These are phyloP conservation scores for Apiospora pterosperma DNA, from an alignment of 2,329 filamentous ascomycete genomes.

Conservation along the genomic window DNA sequence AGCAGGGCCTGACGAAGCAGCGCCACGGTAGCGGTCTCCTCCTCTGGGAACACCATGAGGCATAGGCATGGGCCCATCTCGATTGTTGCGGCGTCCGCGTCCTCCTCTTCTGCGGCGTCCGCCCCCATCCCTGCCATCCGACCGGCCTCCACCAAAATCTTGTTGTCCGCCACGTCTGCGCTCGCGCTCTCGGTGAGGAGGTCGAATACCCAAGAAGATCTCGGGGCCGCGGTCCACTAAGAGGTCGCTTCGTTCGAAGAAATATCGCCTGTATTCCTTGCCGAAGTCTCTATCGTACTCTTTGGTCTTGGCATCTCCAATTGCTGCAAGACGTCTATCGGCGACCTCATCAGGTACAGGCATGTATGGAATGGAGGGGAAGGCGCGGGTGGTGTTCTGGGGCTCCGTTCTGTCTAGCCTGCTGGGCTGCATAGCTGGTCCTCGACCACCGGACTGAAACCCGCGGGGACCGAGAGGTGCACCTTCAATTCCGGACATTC, in stretches of 20 bases:
- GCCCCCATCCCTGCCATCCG: not conserved
- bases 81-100: slow-evolving; percentile 23
- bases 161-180: slow-evolving; percentile 27
- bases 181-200: slow-evolving; percentile 50
- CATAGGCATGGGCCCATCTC: slow-evolving; percentile 22
- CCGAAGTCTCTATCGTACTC: slow-evolving; percentile 39
- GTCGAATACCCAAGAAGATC: slow-evolving; percentile 62
- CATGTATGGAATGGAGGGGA: slow-evolving; percentile 41
- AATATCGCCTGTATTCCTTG: slow-evolving; percentile 64
- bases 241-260: slow-evolving; percentile 62
- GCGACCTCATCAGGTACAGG: slow-evolving; percentile 65
- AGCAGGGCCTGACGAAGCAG: slow-evolving; percentile 13
- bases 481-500: slow-evolving; percentile 26
- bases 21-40: slow-evolving; percentile 29
- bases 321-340: slow-evolving; percentile 58
- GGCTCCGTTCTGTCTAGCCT: slow-evolving; percentile 13
- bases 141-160: slow-evolving; percentile 12
- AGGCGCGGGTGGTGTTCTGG: slow-evolving; percentile 33
- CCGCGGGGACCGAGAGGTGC: slow-evolving; percentile 37
- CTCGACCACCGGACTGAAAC: slow-evolving; percentile 26
- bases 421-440: slow-evolving; percentile 12
- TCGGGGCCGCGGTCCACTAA: slow-evolving; percentile 74
- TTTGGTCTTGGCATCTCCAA: slow-evolving; percentile 44
- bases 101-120: slow-evolving; percentile 19
- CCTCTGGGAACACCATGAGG: slow-evolving; percentile 28